Evolutionary conservation across 495 filamentous ascomycete species (phyloP).

Genomic region (Lophium mytilinum): DNA sequence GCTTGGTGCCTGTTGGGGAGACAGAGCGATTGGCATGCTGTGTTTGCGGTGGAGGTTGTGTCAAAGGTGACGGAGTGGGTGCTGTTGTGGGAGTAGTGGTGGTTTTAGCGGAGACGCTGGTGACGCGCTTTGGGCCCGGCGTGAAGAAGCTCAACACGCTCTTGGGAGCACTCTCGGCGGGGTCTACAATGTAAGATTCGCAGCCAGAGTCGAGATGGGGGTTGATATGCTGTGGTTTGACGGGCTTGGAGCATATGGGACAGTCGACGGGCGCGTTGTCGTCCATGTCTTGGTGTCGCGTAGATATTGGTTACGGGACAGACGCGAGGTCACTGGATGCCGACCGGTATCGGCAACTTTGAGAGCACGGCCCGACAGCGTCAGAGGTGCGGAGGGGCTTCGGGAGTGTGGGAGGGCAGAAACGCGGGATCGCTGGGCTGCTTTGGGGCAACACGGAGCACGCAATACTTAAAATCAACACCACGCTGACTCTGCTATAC

Average conservation of each 20-base stretch:
- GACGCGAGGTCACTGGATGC: no score
- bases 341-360: no score
- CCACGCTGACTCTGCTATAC: background rate
- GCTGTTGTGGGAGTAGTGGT: constrained; percentile 7
- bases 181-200: constrained; percentile 33
- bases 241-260: constrained; percentile 74
- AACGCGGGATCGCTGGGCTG: no score
- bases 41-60: background rate
- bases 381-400: no score
- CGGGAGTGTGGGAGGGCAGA: no score
- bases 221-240: constrained; percentile 75
- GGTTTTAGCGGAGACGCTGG: constrained; percentile 21
- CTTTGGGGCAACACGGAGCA: background rate
- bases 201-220: constrained; percentile 84
- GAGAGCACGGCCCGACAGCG: no score
- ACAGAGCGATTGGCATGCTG: constrained; percentile 27
- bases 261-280: constrained; percentile 61
- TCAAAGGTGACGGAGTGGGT: background rate
- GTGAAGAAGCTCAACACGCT: constrained; percentile 59
- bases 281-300: no score
- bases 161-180: constrained; percentile 33
- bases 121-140: constrained; percentile 45
- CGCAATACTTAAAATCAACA: background rate
- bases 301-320: no score
- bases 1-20: constrained; percentile 26